Evolutionary conservation across 2,329 filamentous ascomycete species (phyloP).

Genomic region (Aspergillus novofumigatus): DNA sequence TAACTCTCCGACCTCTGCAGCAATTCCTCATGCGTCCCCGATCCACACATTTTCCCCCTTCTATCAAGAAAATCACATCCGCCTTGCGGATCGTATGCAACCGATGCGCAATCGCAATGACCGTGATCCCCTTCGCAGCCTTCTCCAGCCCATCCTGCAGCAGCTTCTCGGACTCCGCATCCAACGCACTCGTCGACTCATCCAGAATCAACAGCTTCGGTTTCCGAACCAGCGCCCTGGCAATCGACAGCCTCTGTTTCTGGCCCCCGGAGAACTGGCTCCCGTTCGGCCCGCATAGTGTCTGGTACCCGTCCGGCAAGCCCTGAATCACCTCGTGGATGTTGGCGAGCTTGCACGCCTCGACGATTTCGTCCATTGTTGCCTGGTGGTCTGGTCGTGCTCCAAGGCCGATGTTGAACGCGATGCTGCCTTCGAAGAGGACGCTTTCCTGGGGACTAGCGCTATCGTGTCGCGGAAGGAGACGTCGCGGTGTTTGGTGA

Average conservation of each 20-base stretch:
- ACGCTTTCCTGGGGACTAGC: conserved; percentile 48
- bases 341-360: conserved; percentile 64
- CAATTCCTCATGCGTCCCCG: conserved; percentile 58
- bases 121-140: conserved; percentile 34
- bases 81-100: conserved; percentile 59
- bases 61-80: conserved; percentile 74
- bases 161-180: conserved; percentile 49
- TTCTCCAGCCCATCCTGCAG: conserved; percentile 42
- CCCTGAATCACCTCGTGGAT: conserved; percentile 65
- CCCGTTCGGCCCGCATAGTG: conserved; percentile 54
- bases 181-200: conserved; percentile 58
- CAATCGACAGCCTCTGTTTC: conserved; percentile 56
- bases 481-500: conserved; percentile 35
- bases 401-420: conserved; percentile 45
- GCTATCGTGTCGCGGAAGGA: conserved; percentile 44
- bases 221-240: conserved; percentile 52
- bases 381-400: conserved; percentile 51
- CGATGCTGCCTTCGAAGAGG: conserved; percentile 46
- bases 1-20: conserved; percentile 43
- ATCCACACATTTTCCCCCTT: conserved; percentile 61
- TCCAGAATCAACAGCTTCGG: conserved; percentile 57
- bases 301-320: conserved; percentile 63
- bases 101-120: conserved; percentile 42
- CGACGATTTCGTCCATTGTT: conserved; percentile 58
- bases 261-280: conserved; percentile 56